phyloP scores from a whole-genome alignment of 768 basidiomycete species.

The Xerocomus brunneocitrinus region DNA sequence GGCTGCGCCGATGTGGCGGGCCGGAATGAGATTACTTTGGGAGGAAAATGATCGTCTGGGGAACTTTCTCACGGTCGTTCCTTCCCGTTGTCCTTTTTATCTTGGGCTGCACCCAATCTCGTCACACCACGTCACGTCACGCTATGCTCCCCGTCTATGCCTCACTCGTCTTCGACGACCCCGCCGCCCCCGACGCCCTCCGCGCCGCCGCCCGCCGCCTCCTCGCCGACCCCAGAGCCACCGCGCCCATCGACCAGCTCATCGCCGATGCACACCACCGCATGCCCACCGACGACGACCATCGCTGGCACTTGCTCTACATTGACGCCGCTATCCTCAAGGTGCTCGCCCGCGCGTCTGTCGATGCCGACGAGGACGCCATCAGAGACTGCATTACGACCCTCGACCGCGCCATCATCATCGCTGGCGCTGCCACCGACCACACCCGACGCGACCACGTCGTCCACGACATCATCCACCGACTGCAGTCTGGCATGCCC shows the following conservation, averaged over 20 bases:
- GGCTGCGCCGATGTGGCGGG: conserved; percentile 47
- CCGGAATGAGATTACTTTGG: conserved; percentile 40
- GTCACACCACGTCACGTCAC: conserved; percentile 34
- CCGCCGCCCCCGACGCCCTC: conserved; percentile 2
- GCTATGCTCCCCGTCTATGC: conserved; percentile 10
- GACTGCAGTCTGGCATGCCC: conserved; percentile 47
- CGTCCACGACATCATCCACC: conserved; percentile 56
- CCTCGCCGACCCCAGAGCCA: neutral
- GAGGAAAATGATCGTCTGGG: conserved; percentile 43
- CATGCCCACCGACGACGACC: conserved; percentile 41
- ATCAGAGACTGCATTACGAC: conserved; percentile 47
- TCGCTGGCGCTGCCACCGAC: conserved; percentile 70
- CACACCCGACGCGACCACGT: conserved; percentile 48
- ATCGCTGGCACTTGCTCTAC: conserved; percentile 65
- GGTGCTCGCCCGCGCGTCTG: conserved; percentile 37
- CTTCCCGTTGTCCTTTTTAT: conserved; percentile 59
- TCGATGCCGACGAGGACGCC: conserved; percentile 11
- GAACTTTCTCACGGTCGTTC: conserved; percentile 46
- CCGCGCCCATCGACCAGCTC: conserved; percentile 33
- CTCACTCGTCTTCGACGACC: conserved; percentile 9
- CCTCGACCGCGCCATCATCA: conserved; percentile 78
- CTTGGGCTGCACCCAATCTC: conserved; percentile 38
- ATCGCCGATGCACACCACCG: conserved; percentile 43
- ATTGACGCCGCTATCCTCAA: conserved; percentile 69
- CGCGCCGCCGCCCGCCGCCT: conserved; percentile 9